Evolutionary conservation across 495 filamentous ascomycete species (phyloP), one percentile per base, ranked within the genome.

Genomic region (Hypomontagnella submonticulosa): DNA sequence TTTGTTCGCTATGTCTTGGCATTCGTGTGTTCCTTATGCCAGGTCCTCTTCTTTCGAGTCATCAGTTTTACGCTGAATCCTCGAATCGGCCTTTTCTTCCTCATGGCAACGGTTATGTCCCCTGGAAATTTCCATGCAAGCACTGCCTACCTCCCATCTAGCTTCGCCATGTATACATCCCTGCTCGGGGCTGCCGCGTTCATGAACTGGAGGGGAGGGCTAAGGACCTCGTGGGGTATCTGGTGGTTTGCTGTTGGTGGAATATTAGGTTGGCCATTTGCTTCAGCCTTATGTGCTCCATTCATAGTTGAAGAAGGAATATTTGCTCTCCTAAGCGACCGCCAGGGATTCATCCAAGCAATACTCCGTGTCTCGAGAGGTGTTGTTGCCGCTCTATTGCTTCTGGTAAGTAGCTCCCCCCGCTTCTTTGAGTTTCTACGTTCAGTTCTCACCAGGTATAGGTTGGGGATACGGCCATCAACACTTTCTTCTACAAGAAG

Each of bases 71-170:
- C 84, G 0, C 75, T 97, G 37, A 91, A 91, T 75, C 86, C 89
- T 11, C 82, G 92, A 54, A 90, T 97, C 42, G 96, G 90, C 12
- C 77, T 94, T 32, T 82, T 96, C 65, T 98, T 94, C 78, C 75
- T 96, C 48, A 79, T 92, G 70, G 83, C 89, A 41, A 85, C 90
- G 61, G 78, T 89, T 38, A 87, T 87, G 67, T 94, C 89, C 66
- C 89, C 96, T 0, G 96, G 96, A 30, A 96, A 96, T 84, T 97
- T 97, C 74, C 92, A 97, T 77, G 87, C 95, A 0, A 92, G 93
- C 19, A 82, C 87, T 9, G 86, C 93, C 23, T 98, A 90, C 72
- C 85, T 99, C 5, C 96, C 96, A 2, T 96, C 92, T 13, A 96
- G 91, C 66, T 98, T 98, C 71, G 92, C 95, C 38, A 99, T 98